Conservation (phyloP, 257 asterid species). For the Eustoma russellianum region DNA sequence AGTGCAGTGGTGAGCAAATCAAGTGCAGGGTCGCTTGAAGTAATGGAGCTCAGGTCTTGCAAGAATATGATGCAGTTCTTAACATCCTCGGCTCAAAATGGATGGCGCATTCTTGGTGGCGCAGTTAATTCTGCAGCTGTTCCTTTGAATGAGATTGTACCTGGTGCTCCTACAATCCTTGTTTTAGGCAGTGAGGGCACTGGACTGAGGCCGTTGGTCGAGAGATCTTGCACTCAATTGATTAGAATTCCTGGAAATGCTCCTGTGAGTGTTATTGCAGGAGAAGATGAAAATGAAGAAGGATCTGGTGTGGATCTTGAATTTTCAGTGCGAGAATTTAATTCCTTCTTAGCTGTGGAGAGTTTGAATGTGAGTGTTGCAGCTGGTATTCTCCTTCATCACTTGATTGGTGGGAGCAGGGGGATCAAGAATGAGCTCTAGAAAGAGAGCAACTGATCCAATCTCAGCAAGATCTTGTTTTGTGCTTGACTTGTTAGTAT, state of each 20-base stretch:
- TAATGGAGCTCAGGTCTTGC: slow-evolving; percentile 77
- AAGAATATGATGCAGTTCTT: slow-evolving; percentile 97
- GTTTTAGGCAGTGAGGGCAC: slow-evolving; percentile 93
- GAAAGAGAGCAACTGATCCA: slow-evolving; percentile 13
- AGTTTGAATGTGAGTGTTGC: slow-evolving; percentile 96
- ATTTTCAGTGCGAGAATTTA: slow-evolving; percentile 37
- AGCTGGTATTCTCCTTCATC: slow-evolving; percentile 88
- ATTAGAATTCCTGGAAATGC: slow-evolving; percentile 59
- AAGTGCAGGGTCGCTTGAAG: slow-evolving; percentile 86
- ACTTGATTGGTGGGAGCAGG: slow-evolving; percentile 42
- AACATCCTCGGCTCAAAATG: slow-evolving; percentile 64
- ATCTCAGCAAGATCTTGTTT: slow-evolving; percentile 10
- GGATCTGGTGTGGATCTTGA: slow-evolving; percentile 19
- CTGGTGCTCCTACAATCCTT: slow-evolving; percentile 69
- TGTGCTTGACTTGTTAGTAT: too few species aligned
- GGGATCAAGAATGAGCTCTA: slow-evolving; percentile 12
- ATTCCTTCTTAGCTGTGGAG: slow-evolving; percentile 80
- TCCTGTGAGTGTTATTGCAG: slow-evolving; percentile 31
- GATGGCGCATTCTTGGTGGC: slow-evolving; percentile 88
- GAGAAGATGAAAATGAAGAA: slow-evolving; percentile 38
- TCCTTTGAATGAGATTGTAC: slow-evolving; percentile 46
- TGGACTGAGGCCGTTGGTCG: slow-evolving; percentile 94
- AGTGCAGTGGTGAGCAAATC: slow-evolving; percentile 98
- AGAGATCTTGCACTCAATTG: slow-evolving; percentile 76
- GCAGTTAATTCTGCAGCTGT: slow-evolving; percentile 63